Conservation (phyloP, 495 filamentous ascomycete species). For the Letharia lupina region DNA sequence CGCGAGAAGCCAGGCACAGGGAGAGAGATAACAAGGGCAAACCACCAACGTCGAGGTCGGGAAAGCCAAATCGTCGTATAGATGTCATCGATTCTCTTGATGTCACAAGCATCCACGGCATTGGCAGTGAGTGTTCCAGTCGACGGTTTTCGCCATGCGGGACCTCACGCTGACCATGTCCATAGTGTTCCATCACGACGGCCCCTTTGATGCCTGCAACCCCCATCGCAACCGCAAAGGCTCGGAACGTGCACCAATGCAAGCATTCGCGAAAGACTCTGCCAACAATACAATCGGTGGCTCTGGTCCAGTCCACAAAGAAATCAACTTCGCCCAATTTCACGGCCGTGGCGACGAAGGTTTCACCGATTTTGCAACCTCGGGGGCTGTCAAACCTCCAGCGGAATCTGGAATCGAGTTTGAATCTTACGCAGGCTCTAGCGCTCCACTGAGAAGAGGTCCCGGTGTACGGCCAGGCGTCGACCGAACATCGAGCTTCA, state of each 20-base stretch:
- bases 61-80: constrained; percentile 53
- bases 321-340: constrained; percentile 74
- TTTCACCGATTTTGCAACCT: constrained; percentile 64
- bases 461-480: constrained; percentile 29
- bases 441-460: constrained; percentile 31
- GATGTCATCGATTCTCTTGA: constrained; percentile 98
- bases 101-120: constrained; percentile 93
- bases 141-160: background rate
- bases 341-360: constrained; percentile 78
- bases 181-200: constrained; percentile 95
- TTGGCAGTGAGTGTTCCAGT: constrained; percentile 62
- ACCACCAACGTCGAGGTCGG: constrained; percentile 34
- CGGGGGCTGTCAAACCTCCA: constrained; percentile 30
- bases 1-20: constrained; percentile 55
- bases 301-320: constrained; percentile 70
- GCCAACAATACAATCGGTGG: constrained; percentile 89
- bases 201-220: constrained; percentile 96
- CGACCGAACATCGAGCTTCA: constrained; percentile 41
- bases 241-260: constrained; percentile 80
- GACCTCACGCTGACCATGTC: constrained; percentile 12
- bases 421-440: constrained; percentile 23
- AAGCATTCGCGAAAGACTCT: constrained; percentile 87
- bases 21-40: constrained; percentile 49
- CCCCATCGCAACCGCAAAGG: constrained; percentile 88
- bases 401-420: constrained; percentile 33